Conservation (phyloP, 108 stramenopile species). For the Licmophora abbreviata region DNA sequence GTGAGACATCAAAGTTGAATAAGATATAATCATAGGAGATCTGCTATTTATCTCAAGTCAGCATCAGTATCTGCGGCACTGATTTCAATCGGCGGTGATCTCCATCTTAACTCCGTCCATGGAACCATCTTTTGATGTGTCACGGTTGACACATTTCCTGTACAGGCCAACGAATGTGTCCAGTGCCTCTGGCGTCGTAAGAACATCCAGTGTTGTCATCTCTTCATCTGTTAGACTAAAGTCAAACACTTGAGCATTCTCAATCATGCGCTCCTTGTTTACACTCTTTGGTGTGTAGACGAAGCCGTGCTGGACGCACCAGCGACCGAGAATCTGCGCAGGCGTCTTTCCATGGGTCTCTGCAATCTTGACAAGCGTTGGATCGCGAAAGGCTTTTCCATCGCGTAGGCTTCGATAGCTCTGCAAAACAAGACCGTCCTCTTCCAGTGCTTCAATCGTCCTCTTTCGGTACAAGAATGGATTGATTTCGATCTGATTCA, state of each 20-base stretch:
- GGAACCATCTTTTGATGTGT: constrained; percentile 86
- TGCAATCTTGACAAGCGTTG: constrained; percentile 50
- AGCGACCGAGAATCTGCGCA: constrained; percentile 88
- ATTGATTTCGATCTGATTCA: constrained; percentile 93
- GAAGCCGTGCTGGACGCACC: constrained; percentile 89
- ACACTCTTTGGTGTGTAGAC: constrained; percentile 85
- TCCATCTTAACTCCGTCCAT: constrained; percentile 86
- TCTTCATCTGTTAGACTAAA: constrained; percentile 66
- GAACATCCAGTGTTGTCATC: constrained; percentile 51
- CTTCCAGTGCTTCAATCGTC: constrained; percentile 59
- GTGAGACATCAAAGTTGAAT: too few species aligned
- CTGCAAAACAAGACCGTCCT: constrained; percentile 80
- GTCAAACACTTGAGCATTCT: constrained; percentile 89
- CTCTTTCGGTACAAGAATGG: constrained; percentile 83
- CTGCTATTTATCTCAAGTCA: too few species aligned
- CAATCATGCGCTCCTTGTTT: constrained; percentile 73
- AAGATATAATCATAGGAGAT: too few species aligned
- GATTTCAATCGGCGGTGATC: constrained; percentile 71
- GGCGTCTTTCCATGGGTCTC: constrained; percentile 36
- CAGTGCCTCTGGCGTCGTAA: constrained; percentile 70
- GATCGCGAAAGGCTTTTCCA: constrained; percentile 83
- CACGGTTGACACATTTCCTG: constrained; percentile 82
- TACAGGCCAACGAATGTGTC: constrained; percentile 61
- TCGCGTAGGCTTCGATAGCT: constrained; percentile 81
- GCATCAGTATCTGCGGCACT: too few species aligned